phyloP scores from a whole-genome alignment of 179 eudicot genomes.

The Carnegiea gigantea region DNA sequence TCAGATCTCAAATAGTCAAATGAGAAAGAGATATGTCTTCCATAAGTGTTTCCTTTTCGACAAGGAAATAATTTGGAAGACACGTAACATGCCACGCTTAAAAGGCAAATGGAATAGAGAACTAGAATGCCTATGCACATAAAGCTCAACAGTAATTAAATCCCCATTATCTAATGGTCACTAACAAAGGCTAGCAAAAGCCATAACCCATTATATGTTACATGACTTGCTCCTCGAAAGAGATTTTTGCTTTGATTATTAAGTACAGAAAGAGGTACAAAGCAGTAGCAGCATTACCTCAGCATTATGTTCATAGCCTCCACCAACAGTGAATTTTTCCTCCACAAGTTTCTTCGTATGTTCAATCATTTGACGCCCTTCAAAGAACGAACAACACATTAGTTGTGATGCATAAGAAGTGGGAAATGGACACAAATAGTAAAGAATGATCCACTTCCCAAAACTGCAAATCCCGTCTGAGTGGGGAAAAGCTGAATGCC shows the following conservation, averaged over 20 bases:
- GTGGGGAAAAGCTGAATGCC: too few species aligned
- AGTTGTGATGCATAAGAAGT: conserved; percentile 17
- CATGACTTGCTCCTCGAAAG: not conserved
- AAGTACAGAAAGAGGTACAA: conserved; percentile 12
- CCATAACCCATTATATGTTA: not conserved
- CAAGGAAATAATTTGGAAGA: not conserved
- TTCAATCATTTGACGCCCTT: conserved; percentile 99
- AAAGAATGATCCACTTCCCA: not conserved
- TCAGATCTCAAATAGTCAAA: not conserved
- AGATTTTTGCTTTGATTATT: not conserved
- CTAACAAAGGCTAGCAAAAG: not conserved
- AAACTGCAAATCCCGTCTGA: not conserved
- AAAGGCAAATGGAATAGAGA: not conserved
- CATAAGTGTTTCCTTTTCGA: not conserved
- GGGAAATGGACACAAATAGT: conserved; percentile 4
- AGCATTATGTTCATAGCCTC: conserved; percentile 87
- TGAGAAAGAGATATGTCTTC: not conserved
- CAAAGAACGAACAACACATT: conserved; percentile 22
- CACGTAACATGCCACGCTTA: not conserved
- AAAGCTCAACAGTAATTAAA: not conserved
- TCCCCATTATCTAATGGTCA: not conserved
- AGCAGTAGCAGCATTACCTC: conserved; percentile 52
- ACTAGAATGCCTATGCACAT: not conserved
- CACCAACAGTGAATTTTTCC: conserved; percentile 73
- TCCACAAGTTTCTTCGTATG: conserved; percentile 96